Evolutionary conservation across 2,329 filamentous ascomycete genomes (phyloP).

Genomic region (Botrytis aclada): DNA sequence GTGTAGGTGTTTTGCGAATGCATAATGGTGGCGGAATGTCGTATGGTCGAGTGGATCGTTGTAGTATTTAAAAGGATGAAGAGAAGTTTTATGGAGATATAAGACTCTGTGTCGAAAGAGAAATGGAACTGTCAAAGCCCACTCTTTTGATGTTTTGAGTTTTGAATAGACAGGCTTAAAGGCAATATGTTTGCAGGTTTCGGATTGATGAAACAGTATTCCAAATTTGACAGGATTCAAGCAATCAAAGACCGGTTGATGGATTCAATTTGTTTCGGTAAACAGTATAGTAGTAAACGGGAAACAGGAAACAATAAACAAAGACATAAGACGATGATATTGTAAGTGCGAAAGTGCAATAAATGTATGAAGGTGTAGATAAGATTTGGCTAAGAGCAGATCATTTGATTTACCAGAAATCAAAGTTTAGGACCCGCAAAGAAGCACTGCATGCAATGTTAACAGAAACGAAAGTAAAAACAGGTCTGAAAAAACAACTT

Average conservation of each 20-base stretch:
- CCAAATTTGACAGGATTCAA: not conserved
- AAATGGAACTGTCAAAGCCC: not conserved
- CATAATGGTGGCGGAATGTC: not conserved
- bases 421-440: not conserved
- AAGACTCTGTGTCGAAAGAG: not conserved
- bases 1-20: not conserved
- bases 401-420: conserved; percentile 12
- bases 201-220: not conserved
- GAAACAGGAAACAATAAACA: not conserved
- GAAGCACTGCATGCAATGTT: not conserved
- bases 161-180: not conserved
- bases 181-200: not conserved
- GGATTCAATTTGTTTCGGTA: not conserved
- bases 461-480: not conserved
- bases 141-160: not conserved
- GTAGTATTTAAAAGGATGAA: not conserved
- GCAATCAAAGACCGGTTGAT: not conserved
- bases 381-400: not conserved
- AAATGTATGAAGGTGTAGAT: not conserved
- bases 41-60: not conserved
- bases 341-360: not conserved
- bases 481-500: not conserved
- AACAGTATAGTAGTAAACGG: not conserved
- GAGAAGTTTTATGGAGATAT: not conserved
- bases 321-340: not conserved